A percentile compares a stretch with the other conserved stretches of the same genome.
Conservation (phyloP, 192 early-diverging fungal genomes). For the Diversispora eburnea region DNA sequence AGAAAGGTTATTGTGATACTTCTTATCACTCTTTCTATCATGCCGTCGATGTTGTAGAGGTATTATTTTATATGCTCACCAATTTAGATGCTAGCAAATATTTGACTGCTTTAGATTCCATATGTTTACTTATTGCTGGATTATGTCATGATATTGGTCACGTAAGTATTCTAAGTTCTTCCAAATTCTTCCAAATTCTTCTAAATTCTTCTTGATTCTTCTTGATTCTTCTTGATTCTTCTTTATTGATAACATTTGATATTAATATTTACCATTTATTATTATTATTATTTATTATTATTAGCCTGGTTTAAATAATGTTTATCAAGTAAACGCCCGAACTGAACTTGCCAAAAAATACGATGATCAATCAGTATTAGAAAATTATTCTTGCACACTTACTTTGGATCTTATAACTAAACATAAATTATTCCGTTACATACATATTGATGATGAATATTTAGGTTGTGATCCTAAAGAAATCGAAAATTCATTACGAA, state of each 20-base stretch:
- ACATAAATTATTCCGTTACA: conserved; percentile 63
- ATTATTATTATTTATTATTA: conserved; percentile 1
- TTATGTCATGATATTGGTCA: conserved; percentile 90
- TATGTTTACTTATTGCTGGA: conserved; percentile 74
- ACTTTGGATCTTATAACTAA: conserved; percentile 71
- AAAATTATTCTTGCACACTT: conserved; percentile 78
- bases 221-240: background rate
- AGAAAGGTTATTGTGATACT: conserved; percentile 75
- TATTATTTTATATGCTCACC: conserved; percentile 74
- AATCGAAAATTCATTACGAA: conserved; percentile 38
- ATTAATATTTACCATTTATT: conserved; percentile 1
- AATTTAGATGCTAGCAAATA: conserved; percentile 67
- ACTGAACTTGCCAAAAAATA: conserved; percentile 72
- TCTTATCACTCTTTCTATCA: conserved; percentile 93
- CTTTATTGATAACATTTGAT: background rate
- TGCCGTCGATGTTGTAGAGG: conserved; percentile 82
- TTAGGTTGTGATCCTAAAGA: conserved; percentile 5
- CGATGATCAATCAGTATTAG: conserved; percentile 79
- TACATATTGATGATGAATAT: conserved; percentile 50
- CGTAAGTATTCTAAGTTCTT: conserved; percentile 42
- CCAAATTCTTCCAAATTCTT: too few species aligned
- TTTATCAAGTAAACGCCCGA: conserved; percentile 84
- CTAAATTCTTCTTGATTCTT: background rate
- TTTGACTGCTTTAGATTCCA: conserved; percentile 66
- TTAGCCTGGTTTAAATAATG: conserved; percentile 88